Conservation (phyloP, 2,329 filamentous ascomycete species). For the Paecilomyces sp. region DNA sequence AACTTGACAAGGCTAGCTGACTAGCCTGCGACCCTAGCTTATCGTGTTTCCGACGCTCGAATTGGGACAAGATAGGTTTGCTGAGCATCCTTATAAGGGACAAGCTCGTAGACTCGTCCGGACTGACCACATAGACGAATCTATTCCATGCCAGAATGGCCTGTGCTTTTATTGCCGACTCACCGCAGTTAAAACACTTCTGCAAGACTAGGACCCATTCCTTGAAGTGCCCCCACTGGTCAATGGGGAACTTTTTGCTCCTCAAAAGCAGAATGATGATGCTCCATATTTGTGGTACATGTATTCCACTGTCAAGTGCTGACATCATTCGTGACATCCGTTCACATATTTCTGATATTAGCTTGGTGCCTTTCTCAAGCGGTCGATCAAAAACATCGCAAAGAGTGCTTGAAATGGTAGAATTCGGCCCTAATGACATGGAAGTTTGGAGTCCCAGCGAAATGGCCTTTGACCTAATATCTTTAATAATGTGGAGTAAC, state of each 20-base stretch:
- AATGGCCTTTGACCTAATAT: slow-evolving; percentile 69
- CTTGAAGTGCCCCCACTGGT: slow-evolving; percentile 64
- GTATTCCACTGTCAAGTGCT: slow-evolving; percentile 51
- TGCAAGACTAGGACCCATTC: slow-evolving; percentile 75
- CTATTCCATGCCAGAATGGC: slow-evolving; percentile 82
- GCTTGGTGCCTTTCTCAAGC: slow-evolving; percentile 49
- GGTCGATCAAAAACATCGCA: slow-evolving; percentile 45
- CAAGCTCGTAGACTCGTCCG: slow-evolving; percentile 50
- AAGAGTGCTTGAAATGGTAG: slow-evolving; percentile 59
- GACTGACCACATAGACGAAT: slow-evolving; percentile 66
- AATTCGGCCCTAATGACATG: slow-evolving; percentile 61
- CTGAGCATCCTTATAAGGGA: slow-evolving; percentile 57
- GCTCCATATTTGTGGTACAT: slow-evolving; percentile 85
- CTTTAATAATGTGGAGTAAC: slow-evolving; percentile 70
- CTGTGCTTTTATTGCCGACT: slow-evolving; percentile 62
- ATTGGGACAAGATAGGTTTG: slow-evolving; percentile 61
- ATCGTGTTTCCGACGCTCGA: slow-evolving; percentile 57
- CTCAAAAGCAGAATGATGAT: slow-evolving; percentile 72
- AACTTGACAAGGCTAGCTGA: slow-evolving; percentile 60
- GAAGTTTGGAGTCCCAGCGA: slow-evolving; percentile 65
- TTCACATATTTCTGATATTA: slow-evolving; percentile 62
- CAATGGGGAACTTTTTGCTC: slow-evolving; percentile 49
- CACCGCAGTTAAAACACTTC: slow-evolving; percentile 73
- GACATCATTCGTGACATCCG: slow-evolving; percentile 61
- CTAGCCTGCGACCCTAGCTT: slow-evolving; percentile 39